A percentile compares a stretch with the other conserved stretches of the same genome.
Evolutionary conservation across 805 yeast genomes (phyloP).

Genomic region (Teunomyces pallodes): DNA sequence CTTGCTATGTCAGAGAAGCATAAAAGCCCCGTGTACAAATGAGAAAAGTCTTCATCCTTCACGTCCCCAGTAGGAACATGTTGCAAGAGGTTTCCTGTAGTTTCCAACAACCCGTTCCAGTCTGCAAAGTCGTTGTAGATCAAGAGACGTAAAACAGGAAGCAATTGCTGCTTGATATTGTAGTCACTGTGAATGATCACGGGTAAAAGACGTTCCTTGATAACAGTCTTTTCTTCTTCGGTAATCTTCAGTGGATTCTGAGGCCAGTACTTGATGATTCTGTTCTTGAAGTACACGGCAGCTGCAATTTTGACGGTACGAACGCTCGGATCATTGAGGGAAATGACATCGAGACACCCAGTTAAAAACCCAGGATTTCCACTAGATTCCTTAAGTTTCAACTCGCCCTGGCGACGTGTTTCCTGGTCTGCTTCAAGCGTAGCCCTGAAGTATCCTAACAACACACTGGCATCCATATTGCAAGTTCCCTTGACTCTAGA

Average conservation of each 20-base stretch:
- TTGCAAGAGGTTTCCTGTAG: constrained; percentile 32
- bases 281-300: constrained; percentile 80
- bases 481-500: neutral
- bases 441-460: constrained; percentile 75
- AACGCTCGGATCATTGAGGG: constrained; percentile 35
- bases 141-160: constrained; percentile 19
- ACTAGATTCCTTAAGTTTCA: constrained; percentile 57
- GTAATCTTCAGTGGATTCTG: constrained; percentile 41
- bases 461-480: constrained; percentile 62
- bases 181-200: constrained; percentile 42
- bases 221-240: constrained; percentile 68
- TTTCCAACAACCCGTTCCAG: constrained; percentile 36
- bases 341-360: constrained; percentile 76
- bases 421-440: constrained; percentile 68
- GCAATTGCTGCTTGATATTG: constrained; percentile 29
- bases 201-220: constrained; percentile 65
- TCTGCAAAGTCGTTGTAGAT: constrained; percentile 33
- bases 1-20: constrained; percentile 69
- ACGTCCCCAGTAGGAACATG: constrained; percentile 14
- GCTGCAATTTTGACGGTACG: constrained; percentile 58
- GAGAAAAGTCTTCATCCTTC: constrained; percentile 19
- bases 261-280: constrained; percentile 63
- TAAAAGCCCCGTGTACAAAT: constrained; percentile 62
- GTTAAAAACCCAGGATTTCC: constrained; percentile 69
- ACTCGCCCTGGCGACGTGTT: constrained; percentile 68